Evolutionary conservation across 2,329 filamentous ascomycete species (phyloP), one percentile per base, ranked within the genome.

Genomic region (Penicillium fuscoglaucum): DNA sequence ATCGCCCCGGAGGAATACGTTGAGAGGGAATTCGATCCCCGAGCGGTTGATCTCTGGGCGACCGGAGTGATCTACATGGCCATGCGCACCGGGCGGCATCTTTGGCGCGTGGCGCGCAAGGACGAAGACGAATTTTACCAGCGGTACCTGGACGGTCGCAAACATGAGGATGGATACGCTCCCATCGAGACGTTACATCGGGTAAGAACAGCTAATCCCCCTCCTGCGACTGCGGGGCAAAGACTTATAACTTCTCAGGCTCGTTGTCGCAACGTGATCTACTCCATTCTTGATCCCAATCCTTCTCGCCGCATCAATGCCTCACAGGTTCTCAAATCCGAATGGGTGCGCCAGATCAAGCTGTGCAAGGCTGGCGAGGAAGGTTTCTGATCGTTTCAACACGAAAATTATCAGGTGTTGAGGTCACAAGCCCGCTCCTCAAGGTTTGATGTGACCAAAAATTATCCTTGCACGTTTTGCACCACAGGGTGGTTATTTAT

Each of bases 51-150:
- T 70, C 89, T 98, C 15, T 99, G 95, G 95, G 95, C 95, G 26
- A 96, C 92, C 60, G 95, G 95, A 72, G 95, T 99, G 52, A 99
- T 99, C 60, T 99, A 99, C 79, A 99, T 99, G 95, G 95, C 95
- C 15, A 99, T 99, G 95, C 85, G 95, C 58, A 98, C 93, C 2
- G 95, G 95, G 6, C 85, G 95, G 53, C 95, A 99, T 76, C 82
- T 99, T 9, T 99, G 95, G 95, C 89, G 93, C 55, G 87, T 97
- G n/a, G 95, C 95, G 7, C 93, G 93, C 76, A 96, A 92, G 77
- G 93, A 96, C 55, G 93, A 98, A 65, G 95, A 99, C 70, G 95
- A 98, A 71, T 99, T 98, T 69, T 99, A 96, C 73, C 90, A 90
- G 63, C 89, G 92, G 43, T 99, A 99, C 72, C 84, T 99, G 6